Base-by-base conservation (phyloP, 176 grass and related monocot genomes). In the Saccharum spontaneum region DNA sequence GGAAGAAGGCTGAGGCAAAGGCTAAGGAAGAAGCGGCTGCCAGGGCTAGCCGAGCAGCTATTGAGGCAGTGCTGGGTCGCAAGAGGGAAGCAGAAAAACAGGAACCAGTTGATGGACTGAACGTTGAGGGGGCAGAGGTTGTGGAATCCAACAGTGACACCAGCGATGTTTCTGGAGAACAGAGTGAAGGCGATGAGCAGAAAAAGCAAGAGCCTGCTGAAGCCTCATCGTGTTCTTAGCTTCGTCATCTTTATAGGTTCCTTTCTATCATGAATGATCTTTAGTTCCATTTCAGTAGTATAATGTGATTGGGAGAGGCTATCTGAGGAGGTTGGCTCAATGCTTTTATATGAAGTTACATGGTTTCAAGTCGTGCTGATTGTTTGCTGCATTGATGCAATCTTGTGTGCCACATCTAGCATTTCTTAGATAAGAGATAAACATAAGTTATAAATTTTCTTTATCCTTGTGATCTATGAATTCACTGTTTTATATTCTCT, bases 21-120 rank as follows among this genome's bases (percentile, higher is more conserved):
- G 92, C 88, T 38, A 97, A 92, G 83, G 92, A 97, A 81, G 92
- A 87, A 84, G 90, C 85, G 4, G 87, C 89, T 41, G 88, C 90
- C 3, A 89, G 80, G 65, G 92, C 94, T 59, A 97, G 91, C 83
- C 75, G 89, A 69, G 92, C 92, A 13, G 92, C 94, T 82, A 90
- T 97, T 67, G 90, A 92, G 43, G 85, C 90, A 48, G 86, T 97
- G 55, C 77, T 94, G 33, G 87, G 90, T 79, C 83, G 89, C 76
- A 94, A 85, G 54, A 97, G 44, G 68, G 86, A 85, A 78, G 71
- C 72, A 30, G 84, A 78, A 81, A 89, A 88, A 3, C 67, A 86
- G 71, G 85, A 89, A 55, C 77, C 81, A 33, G 20, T 46, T 80
- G 50, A 65, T 44, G 81, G 79, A 82, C 24, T 52, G 20, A 79